Evolutionary conservation across 805 yeast genomes (phyloP).

Genomic region (Yarrowia porcina): DNA sequence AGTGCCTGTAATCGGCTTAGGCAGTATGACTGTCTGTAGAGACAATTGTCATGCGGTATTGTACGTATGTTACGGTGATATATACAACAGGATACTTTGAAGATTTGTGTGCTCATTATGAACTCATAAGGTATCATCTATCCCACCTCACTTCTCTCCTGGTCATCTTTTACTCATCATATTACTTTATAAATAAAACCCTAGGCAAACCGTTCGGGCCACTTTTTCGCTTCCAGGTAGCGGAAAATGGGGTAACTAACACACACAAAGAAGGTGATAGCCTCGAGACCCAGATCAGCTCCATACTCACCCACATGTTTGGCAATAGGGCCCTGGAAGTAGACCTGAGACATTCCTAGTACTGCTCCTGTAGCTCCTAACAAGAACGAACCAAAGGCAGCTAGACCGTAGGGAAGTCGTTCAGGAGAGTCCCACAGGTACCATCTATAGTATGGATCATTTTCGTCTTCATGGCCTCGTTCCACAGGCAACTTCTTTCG

Average conservation of each 20-base stretch:
- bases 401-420: constrained; percentile 64
- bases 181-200: background rate
- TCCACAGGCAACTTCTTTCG: constrained; percentile 41
- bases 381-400: constrained; percentile 63
- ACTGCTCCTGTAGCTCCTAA: constrained; percentile 80
- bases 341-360: constrained; percentile 83
- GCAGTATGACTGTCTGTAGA: too few relatives aligned
- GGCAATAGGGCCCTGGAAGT: constrained; percentile 78
- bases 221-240: constrained; percentile 55
- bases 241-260: constrained; percentile 61
- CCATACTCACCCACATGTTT: constrained; percentile 58
- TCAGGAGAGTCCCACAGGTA: constrained; percentile 63
- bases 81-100: too few relatives aligned
- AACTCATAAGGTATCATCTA: too few relatives aligned
- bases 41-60: too few relatives aligned
- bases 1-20: too few relatives aligned
- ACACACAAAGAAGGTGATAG: constrained; percentile 53
- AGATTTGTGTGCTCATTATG: too few relatives aligned
- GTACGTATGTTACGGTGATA: too few relatives aligned
- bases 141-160: too few relatives aligned
- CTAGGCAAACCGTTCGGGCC: constrained; percentile 11
- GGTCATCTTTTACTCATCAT: too few relatives aligned
- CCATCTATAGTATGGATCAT: constrained; percentile 60
- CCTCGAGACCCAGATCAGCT: constrained; percentile 81
- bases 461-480: constrained; percentile 31